Conservation (phyloP, 2,329 filamentous ascomycete genomes). For the Arachnomyces sp. region DNA sequence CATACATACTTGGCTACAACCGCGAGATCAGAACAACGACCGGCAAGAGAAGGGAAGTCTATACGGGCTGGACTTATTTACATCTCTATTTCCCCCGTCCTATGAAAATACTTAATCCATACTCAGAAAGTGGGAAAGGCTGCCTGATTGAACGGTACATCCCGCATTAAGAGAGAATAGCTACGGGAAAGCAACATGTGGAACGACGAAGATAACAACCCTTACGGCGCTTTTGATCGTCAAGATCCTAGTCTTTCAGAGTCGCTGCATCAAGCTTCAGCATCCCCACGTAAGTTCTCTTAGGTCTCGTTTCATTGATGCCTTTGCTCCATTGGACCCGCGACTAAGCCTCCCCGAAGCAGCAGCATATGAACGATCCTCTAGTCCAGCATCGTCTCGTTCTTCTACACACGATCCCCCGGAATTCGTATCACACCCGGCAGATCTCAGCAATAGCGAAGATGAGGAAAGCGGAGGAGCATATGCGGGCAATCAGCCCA, state of each 20-base stretch:
- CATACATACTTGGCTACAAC: too few species aligned
- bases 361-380: slow-evolving; percentile 53
- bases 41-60: too few species aligned
- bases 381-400: slow-evolving; percentile 62
- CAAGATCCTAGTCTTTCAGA: slow-evolving; percentile 70
- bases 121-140: too few species aligned
- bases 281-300: slow-evolving; percentile 44
- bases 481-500: slow-evolving; percentile 44
- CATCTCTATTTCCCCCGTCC: too few species aligned
- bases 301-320: not conserved
- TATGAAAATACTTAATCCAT: too few species aligned
- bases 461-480: slow-evolving; percentile 43
- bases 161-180: too few species aligned
- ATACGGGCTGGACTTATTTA: too few species aligned
- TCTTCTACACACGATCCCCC: slow-evolving; percentile 61
- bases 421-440: slow-evolving; percentile 46
- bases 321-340: too few species aligned
- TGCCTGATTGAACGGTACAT: too few species aligned
- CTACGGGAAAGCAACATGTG: slow-evolving; percentile 58
- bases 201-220: slow-evolving; percentile 99
- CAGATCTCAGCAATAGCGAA: slow-evolving; percentile 34
- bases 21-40: too few species aligned
- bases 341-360: not conserved
- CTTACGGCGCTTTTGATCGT: slow-evolving; percentile 88
- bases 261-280: slow-evolving; percentile 52